Percentiles rank a stretch among this genome's conserved stretches.
Evolutionary conservation across 2,329 filamentous ascomycete genomes (phyloP).

Genomic region (Aspergillus ochraceoroseus): DNA sequence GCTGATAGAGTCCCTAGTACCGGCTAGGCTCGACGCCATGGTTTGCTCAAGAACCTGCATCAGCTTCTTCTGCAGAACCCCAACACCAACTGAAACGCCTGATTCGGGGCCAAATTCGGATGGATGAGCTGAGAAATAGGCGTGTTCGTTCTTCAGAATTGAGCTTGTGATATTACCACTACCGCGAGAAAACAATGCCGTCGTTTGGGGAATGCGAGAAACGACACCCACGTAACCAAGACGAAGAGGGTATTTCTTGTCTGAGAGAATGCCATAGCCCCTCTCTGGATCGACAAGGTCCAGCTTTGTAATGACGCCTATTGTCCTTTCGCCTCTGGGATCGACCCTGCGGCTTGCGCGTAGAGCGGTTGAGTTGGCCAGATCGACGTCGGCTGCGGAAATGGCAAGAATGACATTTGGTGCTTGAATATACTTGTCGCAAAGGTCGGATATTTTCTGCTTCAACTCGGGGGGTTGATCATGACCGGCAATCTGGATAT

Average conservation of each 20-base stretch:
- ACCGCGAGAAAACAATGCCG: constrained; percentile 75
- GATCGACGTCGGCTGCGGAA: constrained; percentile 92
- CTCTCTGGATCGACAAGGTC: constrained; percentile 83
- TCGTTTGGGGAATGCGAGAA: constrained; percentile 65
- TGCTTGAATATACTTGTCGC: constrained; percentile 95
- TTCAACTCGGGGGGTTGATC: constrained; percentile 89
- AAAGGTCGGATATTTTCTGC: constrained; percentile 91
- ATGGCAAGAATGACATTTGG: constrained; percentile 97
- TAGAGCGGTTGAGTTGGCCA: constrained; percentile 91
- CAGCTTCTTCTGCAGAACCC: constrained; percentile 83
- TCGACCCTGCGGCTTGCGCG: constrained; percentile 87
- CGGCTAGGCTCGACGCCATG: constrained; percentile 87
- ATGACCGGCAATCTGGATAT: constrained; percentile 90
- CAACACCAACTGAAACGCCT: constrained; percentile 73
- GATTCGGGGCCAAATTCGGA: constrained; percentile 69
- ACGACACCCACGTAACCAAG: constrained; percentile 95
- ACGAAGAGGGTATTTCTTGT: constrained; percentile 90
- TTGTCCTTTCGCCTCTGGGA: constrained; percentile 88
- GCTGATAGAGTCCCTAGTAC: constrained; percentile 84
- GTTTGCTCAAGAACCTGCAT: constrained; percentile 97
- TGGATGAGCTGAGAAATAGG: constrained; percentile 80
- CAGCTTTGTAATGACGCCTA: constrained; percentile 99
- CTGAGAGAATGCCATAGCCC: constrained; percentile 71
- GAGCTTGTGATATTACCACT: constrained; percentile 71
- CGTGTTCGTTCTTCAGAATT: constrained; percentile 81